Conservation (phyloP, 1,284 basidiomycete genomes). For the Mixia osmundae region DNA sequence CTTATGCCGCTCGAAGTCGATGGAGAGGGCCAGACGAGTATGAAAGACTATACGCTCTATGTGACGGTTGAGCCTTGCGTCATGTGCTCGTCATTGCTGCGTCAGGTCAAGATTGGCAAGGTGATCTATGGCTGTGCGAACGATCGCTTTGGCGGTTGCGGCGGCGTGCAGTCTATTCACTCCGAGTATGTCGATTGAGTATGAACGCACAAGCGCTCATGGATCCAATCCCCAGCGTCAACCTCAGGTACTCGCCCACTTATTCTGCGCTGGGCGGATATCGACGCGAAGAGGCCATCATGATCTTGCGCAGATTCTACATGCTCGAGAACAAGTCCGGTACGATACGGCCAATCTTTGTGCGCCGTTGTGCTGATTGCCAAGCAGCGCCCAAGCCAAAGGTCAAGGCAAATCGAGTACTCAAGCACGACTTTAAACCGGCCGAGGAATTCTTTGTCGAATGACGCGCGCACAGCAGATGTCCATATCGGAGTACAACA, state of each 20-base stretch:
- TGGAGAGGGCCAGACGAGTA: constrained; percentile 23
- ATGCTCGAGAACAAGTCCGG: constrained; percentile 85
- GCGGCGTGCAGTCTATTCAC: constrained; percentile 76
- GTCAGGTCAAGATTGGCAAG: constrained; percentile 72
- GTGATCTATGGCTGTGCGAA: constrained; percentile 90
- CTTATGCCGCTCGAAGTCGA: too few species aligned
- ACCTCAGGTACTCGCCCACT: constrained; percentile 31
- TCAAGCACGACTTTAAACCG: too few species aligned
- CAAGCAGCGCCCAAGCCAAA: constrained; percentile 44
- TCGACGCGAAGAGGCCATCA: constrained; percentile 75
- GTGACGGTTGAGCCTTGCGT: constrained; percentile 98
- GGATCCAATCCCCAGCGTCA: constrained; percentile 12
- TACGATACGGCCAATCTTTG: constrained; percentile 23
- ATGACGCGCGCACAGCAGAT: too few species aligned
- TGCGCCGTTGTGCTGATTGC: background rate
- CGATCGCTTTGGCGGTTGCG: constrained; percentile 91
- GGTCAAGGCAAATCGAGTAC: constrained; percentile 33
- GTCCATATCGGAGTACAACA: too few species aligned
- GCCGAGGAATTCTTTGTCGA: too few species aligned
- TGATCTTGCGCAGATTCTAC: constrained; percentile 83
- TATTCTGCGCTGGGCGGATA: constrained; percentile 65
- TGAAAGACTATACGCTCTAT: constrained; percentile 64
- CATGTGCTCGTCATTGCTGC: constrained; percentile 89
- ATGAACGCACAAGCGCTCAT: too few species aligned
- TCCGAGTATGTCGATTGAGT: constrained; percentile 31